These are phyloP conservation scores for Phaseolus lunatus DNA, from an alignment of 306 rosid species.

Conservation along the genomic window DNA sequence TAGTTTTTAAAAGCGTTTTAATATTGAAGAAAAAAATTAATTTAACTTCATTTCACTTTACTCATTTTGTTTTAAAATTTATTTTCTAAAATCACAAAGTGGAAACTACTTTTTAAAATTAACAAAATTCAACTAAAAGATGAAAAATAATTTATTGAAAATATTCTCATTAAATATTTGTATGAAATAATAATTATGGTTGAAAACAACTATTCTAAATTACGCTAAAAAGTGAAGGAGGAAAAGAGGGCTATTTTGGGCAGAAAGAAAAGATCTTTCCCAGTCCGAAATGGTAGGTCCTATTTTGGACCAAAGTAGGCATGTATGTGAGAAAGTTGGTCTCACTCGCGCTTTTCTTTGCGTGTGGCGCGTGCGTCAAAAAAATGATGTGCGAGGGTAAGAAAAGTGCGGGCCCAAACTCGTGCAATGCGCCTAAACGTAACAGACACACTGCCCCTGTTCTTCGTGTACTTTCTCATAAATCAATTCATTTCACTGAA, in stretches of 20 bases:
- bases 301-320: conserved; percentile 50
- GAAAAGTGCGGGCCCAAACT: conserved; percentile 43
- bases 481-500: neutral
- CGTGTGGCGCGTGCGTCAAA: conserved; percentile 33
- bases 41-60: too few relatives aligned
- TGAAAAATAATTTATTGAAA: too few relatives aligned
- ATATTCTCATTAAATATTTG: too few relatives aligned
- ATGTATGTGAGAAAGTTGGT: neutral
- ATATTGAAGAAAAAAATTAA: too few relatives aligned
- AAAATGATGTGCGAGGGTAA: conserved; percentile 3
- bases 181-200: too few relatives aligned
- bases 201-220: too few relatives aligned
- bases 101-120: too few relatives aligned
- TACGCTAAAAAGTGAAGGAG: neutral
- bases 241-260: neutral
- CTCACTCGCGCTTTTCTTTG: conserved; percentile 1
- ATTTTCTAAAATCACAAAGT: too few relatives aligned
- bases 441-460: conserved; percentile 40
- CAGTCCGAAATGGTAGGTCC: conserved; percentile 41
- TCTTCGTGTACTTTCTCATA: neutral
- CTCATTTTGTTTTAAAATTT: too few relatives aligned
- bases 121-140: too few relatives aligned
- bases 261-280: neutral
- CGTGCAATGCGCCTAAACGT: conserved; percentile 56
- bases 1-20: too few relatives aligned